Evolutionary conservation across 305 asterid species (phyloP).

Genomic region (Plantago rigida): DNA sequence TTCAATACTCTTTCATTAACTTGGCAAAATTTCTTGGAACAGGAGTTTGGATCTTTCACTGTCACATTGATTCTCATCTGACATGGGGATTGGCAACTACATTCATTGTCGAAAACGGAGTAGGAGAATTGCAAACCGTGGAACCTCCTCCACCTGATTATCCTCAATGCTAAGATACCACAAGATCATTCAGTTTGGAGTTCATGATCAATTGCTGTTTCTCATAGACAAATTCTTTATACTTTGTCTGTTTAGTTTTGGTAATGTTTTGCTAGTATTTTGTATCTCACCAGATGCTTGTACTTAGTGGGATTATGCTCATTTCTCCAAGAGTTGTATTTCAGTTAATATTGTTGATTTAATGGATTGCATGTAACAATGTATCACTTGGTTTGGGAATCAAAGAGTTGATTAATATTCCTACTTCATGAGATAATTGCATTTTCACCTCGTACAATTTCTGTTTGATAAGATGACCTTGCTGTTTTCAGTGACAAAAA

Average conservation of each 20-base stretch:
- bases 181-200: neutral
- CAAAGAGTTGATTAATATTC: too few species aligned
- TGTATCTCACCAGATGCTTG: neutral
- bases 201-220: neutral
- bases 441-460: too few species aligned
- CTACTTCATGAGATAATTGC: too few species aligned
- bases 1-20: too few species aligned
- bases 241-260: neutral
- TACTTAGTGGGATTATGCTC: too few species aligned
- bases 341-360: too few species aligned
- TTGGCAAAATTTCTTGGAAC: constrained; percentile 4
- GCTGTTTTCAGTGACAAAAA: too few species aligned
- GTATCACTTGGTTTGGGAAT: too few species aligned
- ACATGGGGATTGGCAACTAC: constrained; percentile 41
- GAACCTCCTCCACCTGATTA: constrained; percentile 40
- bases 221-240: neutral
- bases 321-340: too few species aligned
- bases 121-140: constrained; percentile 29
- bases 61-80: constrained; percentile 49
- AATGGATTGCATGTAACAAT: too few species aligned
- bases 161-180: constrained; percentile 31
- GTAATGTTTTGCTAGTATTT: constrained; percentile 1
- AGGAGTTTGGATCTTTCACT: constrained; percentile 47
- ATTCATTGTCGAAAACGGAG: constrained; percentile 38
- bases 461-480: too few species aligned